A percentile compares a stretch with the other conserved stretches of the same genome.
phyloP scores from a whole-genome alignment of 2,329 filamentous ascomycete species.

The Verticillium zaregamsianum region DNA sequence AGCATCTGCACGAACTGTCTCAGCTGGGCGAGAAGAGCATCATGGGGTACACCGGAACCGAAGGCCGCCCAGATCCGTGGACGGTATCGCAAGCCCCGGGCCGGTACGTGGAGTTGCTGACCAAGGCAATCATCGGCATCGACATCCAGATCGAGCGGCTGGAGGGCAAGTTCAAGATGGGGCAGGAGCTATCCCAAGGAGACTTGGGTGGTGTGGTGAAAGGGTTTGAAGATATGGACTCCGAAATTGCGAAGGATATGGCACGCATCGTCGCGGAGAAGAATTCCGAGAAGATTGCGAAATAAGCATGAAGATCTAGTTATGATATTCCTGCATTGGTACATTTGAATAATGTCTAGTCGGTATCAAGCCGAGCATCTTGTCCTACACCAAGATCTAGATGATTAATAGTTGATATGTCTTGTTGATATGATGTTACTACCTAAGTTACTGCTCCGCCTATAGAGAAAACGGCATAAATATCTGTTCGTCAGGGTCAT shows the following conservation, averaged over 20 bases:
- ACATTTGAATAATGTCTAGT: no score
- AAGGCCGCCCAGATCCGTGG: conserved; percentile 41
- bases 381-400: no score
- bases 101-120: conserved; percentile 50
- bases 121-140: conserved; percentile 57
- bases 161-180: conserved; percentile 65
- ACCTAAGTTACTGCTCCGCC: no score
- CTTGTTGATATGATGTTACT: no score
- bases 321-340: no score
- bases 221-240: conserved; percentile 42
- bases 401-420: no score
- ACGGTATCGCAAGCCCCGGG: conserved; percentile 52
- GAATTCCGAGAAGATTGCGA: conserved; percentile 8
- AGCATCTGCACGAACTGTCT: conserved; percentile 50
- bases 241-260: conserved; percentile 24
- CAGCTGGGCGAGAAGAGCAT: conserved; percentile 44
- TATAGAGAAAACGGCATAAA: no score
- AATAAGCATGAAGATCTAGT: not conserved
- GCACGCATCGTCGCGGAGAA: conserved; percentile 26
- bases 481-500: no score
- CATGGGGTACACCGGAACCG: conserved; percentile 49
- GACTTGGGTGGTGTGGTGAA: conserved; percentile 47
- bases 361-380: no score
- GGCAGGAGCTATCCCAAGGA: conserved; percentile 41
- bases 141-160: conserved; percentile 52